Evolutionary conservation across 805 yeast species (phyloP).

Genomic region (Barnettozyma populi): DNA sequence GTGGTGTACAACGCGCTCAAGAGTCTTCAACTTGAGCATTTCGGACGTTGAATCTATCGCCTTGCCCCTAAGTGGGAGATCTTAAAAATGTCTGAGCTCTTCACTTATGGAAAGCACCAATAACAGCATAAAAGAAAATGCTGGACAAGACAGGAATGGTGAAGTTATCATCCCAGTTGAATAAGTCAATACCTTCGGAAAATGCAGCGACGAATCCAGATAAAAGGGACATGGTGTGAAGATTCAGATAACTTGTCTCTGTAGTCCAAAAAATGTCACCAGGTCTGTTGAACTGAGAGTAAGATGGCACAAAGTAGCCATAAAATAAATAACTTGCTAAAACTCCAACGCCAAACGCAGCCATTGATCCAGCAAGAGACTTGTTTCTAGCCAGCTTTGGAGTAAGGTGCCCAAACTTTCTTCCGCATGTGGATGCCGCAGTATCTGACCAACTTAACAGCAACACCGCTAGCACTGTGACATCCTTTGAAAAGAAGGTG

Average conservation of each 20-base stretch:
- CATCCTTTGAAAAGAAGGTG: constrained; percentile 69
- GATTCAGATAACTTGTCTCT: constrained; percentile 49
- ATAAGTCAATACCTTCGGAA: constrained; percentile 78
- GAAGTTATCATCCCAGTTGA: constrained; percentile 82
- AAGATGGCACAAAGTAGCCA: constrained; percentile 65
- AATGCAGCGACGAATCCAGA: constrained; percentile 81
- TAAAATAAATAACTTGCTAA: constrained; percentile 63
- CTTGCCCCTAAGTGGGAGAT: no score
- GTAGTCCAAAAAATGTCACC: constrained; percentile 64
- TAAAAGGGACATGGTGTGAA: constrained; percentile 48
- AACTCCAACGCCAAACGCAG: constrained; percentile 75
- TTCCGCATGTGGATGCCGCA: constrained; percentile 91
- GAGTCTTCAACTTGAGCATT: neutral
- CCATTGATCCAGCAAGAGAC: constrained; percentile 85
- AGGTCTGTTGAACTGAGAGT: constrained; percentile 45
- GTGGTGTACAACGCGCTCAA: neutral
- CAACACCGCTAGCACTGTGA: constrained; percentile 67
- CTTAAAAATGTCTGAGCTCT: no score
- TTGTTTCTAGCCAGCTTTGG: constrained; percentile 71
- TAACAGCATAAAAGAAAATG: constrained; percentile 47
- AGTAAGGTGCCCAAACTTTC: constrained; percentile 78
- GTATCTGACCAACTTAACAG: constrained; percentile 96
- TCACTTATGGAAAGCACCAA: constrained; percentile 29
- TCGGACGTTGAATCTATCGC: neutral
- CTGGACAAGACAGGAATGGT: constrained; percentile 91